These are phyloP conservation scores for Aspergillus udagawae DNA, from an alignment of 2,329 filamentous ascomycete genomes.

Conservation along the genomic window DNA sequence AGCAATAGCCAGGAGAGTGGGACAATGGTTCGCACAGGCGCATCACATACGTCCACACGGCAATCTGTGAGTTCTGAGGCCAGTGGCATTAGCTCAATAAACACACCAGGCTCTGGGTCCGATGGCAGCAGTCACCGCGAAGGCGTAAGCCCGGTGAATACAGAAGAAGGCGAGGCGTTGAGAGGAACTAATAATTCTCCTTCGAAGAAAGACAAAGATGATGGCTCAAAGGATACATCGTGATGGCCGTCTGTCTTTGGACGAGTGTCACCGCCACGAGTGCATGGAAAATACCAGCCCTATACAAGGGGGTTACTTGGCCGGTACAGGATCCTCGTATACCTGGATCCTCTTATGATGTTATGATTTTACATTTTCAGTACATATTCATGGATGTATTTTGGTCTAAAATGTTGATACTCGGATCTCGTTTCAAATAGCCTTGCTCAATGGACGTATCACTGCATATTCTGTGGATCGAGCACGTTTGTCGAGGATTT, in stretches of 20 bases:
- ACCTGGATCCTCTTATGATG: neutral
- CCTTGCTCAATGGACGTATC: neutral
- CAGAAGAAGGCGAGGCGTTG: constrained; percentile 1
- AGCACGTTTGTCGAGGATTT: neutral
- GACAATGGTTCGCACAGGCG: constrained; percentile 9
- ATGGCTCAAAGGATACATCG: neutral
- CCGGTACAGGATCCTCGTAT: neutral
- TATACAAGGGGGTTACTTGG: neutral
- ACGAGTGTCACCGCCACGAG: neutral
- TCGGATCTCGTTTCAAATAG: neutral
- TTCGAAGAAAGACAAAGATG: neutral
- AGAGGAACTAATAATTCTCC: neutral
- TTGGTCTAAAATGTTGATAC: neutral
- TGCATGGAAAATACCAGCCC: neutral
- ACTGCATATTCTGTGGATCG: neutral
- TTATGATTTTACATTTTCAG: neutral
- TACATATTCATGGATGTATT: neutral
- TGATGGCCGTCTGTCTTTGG: neutral
- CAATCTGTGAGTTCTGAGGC: constrained; percentile 12
- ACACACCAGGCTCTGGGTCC: constrained; percentile 16
- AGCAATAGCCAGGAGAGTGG: constrained; percentile 11
- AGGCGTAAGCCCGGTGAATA: neutral
- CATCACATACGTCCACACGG: constrained; percentile 5
- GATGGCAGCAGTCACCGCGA: constrained; percentile 1
- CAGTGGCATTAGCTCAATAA: constrained; percentile 17